Evolutionary conservation across 345 rosid species (phyloP), one percentile per base, ranked within the genome.

Genomic region (Brassica juncea): DNA sequence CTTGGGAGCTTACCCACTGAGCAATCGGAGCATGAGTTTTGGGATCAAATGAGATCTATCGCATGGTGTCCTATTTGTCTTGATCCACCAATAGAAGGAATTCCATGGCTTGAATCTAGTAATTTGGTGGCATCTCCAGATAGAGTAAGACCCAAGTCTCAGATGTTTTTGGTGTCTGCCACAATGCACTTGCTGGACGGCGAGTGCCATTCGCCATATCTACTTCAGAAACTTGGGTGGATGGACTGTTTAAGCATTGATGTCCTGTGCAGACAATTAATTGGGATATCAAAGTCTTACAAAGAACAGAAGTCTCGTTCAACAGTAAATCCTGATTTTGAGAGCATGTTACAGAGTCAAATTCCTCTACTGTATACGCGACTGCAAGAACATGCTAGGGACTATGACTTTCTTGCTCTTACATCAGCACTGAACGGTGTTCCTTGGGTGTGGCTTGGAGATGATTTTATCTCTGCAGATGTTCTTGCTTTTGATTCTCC

Each of bases 401-500:
- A 85, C 34, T 85, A 88, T 85, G 91, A 90, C 69, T 89, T 92
- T 66, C 23, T 64, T 73, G 82, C 77, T 76, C 77, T 94, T 66
- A 87, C 85, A 83, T 85, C 92, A 73, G 86, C 86, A 85, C 71
- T 94, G 71, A 83, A 84, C 70, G 94, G 90, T 76, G 84, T 92
- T 80, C 83, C 97, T 63, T 94, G 92, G 94, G 89, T 94, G 80
- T 94, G 98, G 98, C 88, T 88, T 76, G 94, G 98, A 57, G 98
- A 92, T 82, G 92, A 91, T 84, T 94, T 94, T 83, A 88, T 94
- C 76, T 81, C 89, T 62, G 80, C 94, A 67, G 83, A 84, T 81
- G 89, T 88, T 74, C 98, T 94, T 79, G 96, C 98, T 74, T 94
- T 94, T 87, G 97, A 92, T 86, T 94, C 98, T 34, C 97, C 98